Evolutionary conservation across 768 basidiomycete species (phyloP), one percentile per base, ranked within the genome.

Genomic region (Lactarius sanguifluus): DNA sequence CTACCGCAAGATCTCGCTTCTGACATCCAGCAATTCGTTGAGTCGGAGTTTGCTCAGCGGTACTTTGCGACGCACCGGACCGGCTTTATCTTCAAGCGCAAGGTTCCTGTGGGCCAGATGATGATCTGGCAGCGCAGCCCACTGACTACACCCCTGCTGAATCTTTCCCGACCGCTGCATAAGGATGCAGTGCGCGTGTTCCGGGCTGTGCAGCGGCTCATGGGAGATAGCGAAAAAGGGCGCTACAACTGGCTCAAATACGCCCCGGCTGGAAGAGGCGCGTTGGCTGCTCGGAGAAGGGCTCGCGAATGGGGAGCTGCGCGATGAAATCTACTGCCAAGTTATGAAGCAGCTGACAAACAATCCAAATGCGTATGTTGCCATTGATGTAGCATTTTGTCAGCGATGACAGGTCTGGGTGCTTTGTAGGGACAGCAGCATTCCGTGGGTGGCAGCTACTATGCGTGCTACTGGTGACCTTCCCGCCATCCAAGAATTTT

Each of bases 321-420:
- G 95, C 68, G 96, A 98, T 76, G 96, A 97, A 77, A 88, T 96
- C 59, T 98, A 92, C 71, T 95, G 92, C 72, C 95, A 97, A 71
- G 70, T 92, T 28, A 89, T 96, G 86, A 97, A 97, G 74, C 96
- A 97, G 76, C 79, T 96, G 16, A 92, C 85, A 1, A 83, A 83
- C 52, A 97, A 97, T 75, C 87, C 92, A 10, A 88, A 82, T 75
- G 79, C 88, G 87, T 94, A 73, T 71, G 91, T 84, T 41, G 12
- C 23, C 25, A 32, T 30, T 57, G 28, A 30, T 25, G 45, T 5
- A 2, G 4, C 15, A 25, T 41, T 25, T 57, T 64, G 7, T 56
- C 57, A 20, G 65, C 20, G 55, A 25, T 58, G 36, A 62, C 45
- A 20, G 16, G 15, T 32, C 10, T 59, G 2, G 15, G 40, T 32